Base-by-base conservation (phyloP, 768 basidiomycete genomes). In the Galerina marginata region DNA sequence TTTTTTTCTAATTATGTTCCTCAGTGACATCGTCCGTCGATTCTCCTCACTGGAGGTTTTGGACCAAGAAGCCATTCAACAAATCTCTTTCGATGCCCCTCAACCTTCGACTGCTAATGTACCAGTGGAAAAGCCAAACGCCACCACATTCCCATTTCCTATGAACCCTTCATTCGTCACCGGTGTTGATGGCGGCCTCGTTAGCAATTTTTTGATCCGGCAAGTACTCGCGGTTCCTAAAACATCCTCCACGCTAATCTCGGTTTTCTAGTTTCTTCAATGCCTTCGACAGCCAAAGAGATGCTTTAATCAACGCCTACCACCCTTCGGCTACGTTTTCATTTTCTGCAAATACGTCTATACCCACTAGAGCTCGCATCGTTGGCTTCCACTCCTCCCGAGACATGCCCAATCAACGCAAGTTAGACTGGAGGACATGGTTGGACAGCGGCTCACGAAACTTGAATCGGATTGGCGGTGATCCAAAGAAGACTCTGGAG, bases 251-350 rank as follows among this genome's bases (percentile, higher is more conserved):
- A 46, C 59, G 65, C 40, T 65, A 50, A 64, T 55, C 46, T 57
- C 57, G 0, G 29, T 58, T 56, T 40, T 39, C 16, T 12, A 96
- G 93, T 50, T 97, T 90, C 75, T 95, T 98, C 77, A 85, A 89
- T 9, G 72, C 86, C 2, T 96, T 92, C 72, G 97, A 99, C 72
- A 82, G 77, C 16, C 86, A 92, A 63, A 87, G 96, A 15, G 74
- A 81, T 0, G 75, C 80, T 0, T 82, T 98, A 6, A 68, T 84
- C 14, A 80, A 89, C 47, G 93, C 83, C 16, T 99, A 99, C 71
- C 86, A 92, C 60, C 86, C 91, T 0, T 77, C 84, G 10, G 92
- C 96, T n/a, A 96, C 95, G 7, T 95, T 98, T 72, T 97, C 95
- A 1, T 91, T 89, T 71, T 91, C 90, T 16, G 86, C 86, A 67